These are phyloP conservation scores for Triticum turgidum DNA, from an alignment of 176 grass and related monocot species.

Conservation along the genomic window DNA sequence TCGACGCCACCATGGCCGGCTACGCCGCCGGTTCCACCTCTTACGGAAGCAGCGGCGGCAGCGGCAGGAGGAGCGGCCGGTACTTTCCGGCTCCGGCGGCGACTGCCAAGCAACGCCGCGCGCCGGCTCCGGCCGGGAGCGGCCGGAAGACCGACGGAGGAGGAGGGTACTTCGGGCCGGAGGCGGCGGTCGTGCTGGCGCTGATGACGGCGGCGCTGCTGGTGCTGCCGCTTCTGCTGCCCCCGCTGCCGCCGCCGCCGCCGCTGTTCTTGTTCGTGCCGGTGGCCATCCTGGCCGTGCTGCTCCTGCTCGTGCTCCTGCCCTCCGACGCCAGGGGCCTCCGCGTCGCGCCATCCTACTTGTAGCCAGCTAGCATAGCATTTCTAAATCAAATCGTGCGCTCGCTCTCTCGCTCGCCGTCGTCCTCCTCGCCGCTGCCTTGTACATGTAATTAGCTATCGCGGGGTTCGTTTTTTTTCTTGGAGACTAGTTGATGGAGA, in stretches of 20 bases:
- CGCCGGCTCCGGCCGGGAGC: background rate
- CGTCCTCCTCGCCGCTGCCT: too few species aligned
- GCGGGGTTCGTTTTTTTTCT: background rate
- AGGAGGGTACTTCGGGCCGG: constrained; percentile 18
- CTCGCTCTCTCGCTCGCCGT: background rate
- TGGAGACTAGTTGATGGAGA: background rate
- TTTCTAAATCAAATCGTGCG: background rate
- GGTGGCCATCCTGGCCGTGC: constrained; percentile 46
- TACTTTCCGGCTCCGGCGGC: background rate
- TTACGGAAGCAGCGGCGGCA: background rate
- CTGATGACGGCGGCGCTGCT: constrained; percentile 44
- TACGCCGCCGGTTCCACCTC: background rate
- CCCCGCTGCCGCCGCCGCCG: constrained; percentile 43
- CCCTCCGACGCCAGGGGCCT: constrained; percentile 32
- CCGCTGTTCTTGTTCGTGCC: constrained; percentile 35
- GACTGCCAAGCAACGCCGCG: background rate
- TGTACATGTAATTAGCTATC: constrained; percentile 25
- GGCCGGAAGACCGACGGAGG: background rate
- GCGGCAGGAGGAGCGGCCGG: too few species aligned
- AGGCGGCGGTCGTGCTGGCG: constrained; percentile 36
- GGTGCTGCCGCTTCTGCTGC: constrained; percentile 41
- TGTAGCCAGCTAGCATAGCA: background rate
- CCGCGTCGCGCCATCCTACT: constrained; percentile 8
- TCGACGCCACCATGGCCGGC: constrained; percentile 1
- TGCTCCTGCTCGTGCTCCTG: constrained; percentile 29